These are phyloP conservation scores for Herpotrichia juniperi DNA, from an alignment of 2,329 filamentous ascomycete species.

Conservation along the genomic window DNA sequence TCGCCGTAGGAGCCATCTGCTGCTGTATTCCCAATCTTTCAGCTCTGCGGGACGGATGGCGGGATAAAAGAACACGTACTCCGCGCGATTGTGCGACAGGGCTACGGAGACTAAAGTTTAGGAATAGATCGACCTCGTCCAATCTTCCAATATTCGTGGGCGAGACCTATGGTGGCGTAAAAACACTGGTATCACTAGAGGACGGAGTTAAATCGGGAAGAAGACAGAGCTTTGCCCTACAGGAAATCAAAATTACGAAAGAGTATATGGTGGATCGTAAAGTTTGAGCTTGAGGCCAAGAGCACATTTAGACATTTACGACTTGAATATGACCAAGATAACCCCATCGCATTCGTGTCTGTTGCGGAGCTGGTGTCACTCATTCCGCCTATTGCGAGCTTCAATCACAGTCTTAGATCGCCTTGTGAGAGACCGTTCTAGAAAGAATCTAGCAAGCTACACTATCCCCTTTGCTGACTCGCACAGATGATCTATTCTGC, in stretches of 20 bases:
- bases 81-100: conserved; percentile 15
- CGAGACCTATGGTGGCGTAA: conserved; percentile 14
- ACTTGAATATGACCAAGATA: no score
- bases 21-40: conserved; percentile 24
- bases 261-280: conserved; percentile 21
- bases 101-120: conserved; percentile 22
- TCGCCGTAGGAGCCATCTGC: conserved; percentile 25
- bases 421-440: no score
- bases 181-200: conserved; percentile 25
- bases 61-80: conserved; percentile 8
- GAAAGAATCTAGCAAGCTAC: no score
- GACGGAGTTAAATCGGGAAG: conserved; percentile 15
- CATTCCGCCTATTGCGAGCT: no score
- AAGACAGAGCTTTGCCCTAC: conserved; percentile 14
- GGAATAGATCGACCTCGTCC: conserved; percentile 22
- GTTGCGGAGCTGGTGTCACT: no score
- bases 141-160: conserved; percentile 23
- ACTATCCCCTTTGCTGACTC: no score
- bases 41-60: conserved; percentile 14
- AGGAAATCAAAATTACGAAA: conserved; percentile 27
- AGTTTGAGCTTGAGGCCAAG: no score
- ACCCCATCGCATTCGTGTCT: no score
- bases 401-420: no score
- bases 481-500: no score
- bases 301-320: no score